Evolutionary conservation across 2,329 filamentous ascomycete species (phyloP).

Genomic region (Scytalidium sp.): DNA sequence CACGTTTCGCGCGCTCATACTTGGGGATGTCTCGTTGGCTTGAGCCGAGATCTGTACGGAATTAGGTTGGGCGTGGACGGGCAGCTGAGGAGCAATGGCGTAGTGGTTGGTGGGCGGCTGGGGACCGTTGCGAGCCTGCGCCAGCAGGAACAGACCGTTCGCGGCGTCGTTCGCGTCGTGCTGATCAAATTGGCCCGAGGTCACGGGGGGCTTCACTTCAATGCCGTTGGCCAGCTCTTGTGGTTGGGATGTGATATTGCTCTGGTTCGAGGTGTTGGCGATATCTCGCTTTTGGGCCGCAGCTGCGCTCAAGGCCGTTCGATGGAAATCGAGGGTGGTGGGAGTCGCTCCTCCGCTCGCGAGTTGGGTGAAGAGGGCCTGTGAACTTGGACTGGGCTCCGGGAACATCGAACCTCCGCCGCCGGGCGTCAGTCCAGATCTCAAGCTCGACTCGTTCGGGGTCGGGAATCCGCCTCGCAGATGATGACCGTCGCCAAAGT

Average conservation of each 20-base stretch:
- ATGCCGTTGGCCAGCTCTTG: slow-evolving; percentile 36
- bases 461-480: slow-evolving; percentile 85
- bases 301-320: slow-evolving; percentile 80
- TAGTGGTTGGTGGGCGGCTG: slow-evolving; percentile 35
- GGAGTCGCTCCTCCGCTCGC: slow-evolving; percentile 83
- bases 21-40: slow-evolving; percentile 38
- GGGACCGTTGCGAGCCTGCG: slow-evolving; percentile 61
- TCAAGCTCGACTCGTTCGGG: slow-evolving; percentile 91
- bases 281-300: slow-evolving; percentile 58
- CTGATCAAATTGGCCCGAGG: slow-evolving; percentile 71
- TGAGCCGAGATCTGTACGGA: slow-evolving; percentile 17
- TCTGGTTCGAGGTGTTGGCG: slow-evolving; percentile 32
- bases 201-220: slow-evolving; percentile 41
- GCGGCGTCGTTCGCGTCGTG: slow-evolving; percentile 92
- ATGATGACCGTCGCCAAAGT: slow-evolving; percentile 78
- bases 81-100: slow-evolving; percentile 24
- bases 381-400: slow-evolving; percentile 81
- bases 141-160: slow-evolving; percentile 89
- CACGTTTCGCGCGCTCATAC: slow-evolving; percentile 47
- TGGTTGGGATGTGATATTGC: slow-evolving; percentile 47
- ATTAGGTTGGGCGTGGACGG: slow-evolving; percentile 25
- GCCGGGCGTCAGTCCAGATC: slow-evolving; percentile 89
- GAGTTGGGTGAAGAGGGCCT: slow-evolving; percentile 76
- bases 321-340: slow-evolving; percentile 88
- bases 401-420: slow-evolving; percentile 98